Percentiles rank a stretch among this genome's conserved stretches.
Conservation (phyloP, 176 grass and related monocot genomes). For the Olyra latifolia region DNA sequence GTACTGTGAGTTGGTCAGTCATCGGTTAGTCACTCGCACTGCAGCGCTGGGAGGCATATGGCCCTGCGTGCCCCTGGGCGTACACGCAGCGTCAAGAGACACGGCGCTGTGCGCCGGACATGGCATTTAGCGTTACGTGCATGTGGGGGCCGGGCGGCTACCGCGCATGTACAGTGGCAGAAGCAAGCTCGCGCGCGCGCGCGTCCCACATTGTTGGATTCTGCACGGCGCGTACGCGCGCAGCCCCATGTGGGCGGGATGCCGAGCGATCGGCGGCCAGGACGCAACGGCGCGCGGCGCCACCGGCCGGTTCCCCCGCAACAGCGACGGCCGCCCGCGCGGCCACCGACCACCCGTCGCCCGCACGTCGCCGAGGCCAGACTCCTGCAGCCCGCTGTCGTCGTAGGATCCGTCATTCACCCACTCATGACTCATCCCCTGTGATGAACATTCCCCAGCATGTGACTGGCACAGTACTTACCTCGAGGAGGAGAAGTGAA, state of each 20-base stretch:
- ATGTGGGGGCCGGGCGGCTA: constrained; percentile 2
- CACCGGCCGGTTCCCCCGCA: not conserved
- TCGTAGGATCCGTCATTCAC: not conserved
- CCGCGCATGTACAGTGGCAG: not conserved
- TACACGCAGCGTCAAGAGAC: not conserved
- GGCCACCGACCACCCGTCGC: constrained; percentile 25
- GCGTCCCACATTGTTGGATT: constrained; percentile 36
- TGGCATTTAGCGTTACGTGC: constrained; percentile 6
- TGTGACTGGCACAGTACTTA: not conserved
- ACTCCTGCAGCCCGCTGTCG: not conserved
- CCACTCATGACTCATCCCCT: not conserved
- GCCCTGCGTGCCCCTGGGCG: constrained; percentile 17
- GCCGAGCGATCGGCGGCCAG: not conserved
- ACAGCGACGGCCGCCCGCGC: not conserved
- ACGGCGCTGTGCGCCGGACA: not conserved
- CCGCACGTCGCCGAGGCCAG: not conserved
- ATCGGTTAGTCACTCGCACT: no score
- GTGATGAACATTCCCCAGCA: no score
- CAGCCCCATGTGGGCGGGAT: constrained; percentile 26
- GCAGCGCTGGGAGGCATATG: not conserved
- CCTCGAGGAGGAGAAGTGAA: not conserved
- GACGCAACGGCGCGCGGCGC: not conserved
- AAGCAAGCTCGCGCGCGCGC: not conserved
- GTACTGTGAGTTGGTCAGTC: not conserved
- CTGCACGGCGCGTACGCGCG: not conserved